Percentiles rank a stretch among this genome's conserved stretches.
These are phyloP conservation scores for Collybiopsis luxurians DNA, from an alignment of 768 basidiomycete genomes.

Conservation along the genomic window DNA sequence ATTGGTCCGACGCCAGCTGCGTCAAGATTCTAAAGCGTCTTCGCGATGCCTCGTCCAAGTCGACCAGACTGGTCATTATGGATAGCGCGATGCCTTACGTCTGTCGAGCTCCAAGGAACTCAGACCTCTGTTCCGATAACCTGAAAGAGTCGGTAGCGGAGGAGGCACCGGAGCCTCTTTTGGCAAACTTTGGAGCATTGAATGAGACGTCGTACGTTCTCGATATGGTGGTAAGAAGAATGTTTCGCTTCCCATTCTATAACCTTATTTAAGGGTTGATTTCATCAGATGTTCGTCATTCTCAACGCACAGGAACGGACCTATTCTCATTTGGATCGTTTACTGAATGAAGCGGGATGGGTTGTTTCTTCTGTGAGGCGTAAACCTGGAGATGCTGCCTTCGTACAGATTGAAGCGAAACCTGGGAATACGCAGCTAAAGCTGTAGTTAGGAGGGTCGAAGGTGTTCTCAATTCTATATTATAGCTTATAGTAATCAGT, in stretches of 20 bases:
- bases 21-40: conserved; percentile 43
- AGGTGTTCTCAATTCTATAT: too few relatives aligned
- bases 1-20: conserved; percentile 46
- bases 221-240: conserved; percentile 31
- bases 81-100: conserved; percentile 38
- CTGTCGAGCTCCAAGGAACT: conserved; percentile 23
- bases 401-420: conserved; percentile 12
- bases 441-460: too few relatives aligned
- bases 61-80: conserved; percentile 34
- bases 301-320: conserved; percentile 14
- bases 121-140: conserved; percentile 9
- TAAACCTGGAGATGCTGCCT: conserved; percentile 8
- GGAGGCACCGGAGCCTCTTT: conserved; percentile 31
- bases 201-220: conserved; percentile 33
- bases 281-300: conserved; percentile 10
- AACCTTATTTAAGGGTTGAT: not conserved
- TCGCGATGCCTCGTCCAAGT: conserved; percentile 28
- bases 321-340: not conserved
- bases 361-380: conserved; percentile 8
- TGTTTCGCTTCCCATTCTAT: not conserved
- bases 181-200: conserved; percentile 36
- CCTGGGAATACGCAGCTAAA: not conserved
- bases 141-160: conserved; percentile 19
- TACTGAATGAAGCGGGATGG: conserved; percentile 10
- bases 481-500: too few relatives aligned